A percentile compares a stretch with the other conserved stretches of the same genome.
Evolutionary conservation across 352 stramenopile genomes (phyloP).

Genomic region (Phytophthora pinifolia): DNA sequence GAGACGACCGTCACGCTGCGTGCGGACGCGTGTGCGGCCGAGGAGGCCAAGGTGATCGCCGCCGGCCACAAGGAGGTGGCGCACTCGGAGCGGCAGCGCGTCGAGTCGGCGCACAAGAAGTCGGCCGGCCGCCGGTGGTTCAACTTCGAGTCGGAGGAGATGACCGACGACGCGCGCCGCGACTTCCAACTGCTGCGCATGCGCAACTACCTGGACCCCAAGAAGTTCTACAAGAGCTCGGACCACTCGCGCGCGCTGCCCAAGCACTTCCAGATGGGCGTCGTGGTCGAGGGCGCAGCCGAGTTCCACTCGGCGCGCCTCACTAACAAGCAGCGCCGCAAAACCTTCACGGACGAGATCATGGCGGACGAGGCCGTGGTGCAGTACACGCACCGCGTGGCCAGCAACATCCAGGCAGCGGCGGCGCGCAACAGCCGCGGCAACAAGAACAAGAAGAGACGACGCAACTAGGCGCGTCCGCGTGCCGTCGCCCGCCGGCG

Average conservation of each 20-base stretch:
- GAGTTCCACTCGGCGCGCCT: slow-evolving; percentile 91
- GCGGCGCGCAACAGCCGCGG: slow-evolving; percentile 37
- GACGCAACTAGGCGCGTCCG: slow-evolving; percentile 22
- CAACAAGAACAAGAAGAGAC: slow-evolving; percentile 51
- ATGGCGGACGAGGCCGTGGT: slow-evolving; percentile 88
- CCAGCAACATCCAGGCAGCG: slow-evolving; percentile 67
- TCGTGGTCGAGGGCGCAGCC: slow-evolving; percentile 90
- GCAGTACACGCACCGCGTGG: slow-evolving; percentile 88
- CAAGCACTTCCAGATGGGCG: slow-evolving; percentile 91
- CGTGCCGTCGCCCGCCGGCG: neutral
- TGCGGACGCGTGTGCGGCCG: slow-evolving; percentile 36
- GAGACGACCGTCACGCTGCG: slow-evolving; percentile 32
- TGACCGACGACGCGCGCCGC: slow-evolving; percentile 85
- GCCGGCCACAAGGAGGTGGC: slow-evolving; percentile 39
- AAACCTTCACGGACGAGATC: slow-evolving; percentile 95
- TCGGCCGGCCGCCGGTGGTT: slow-evolving; percentile 89
- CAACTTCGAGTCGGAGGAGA: slow-evolving; percentile 88
- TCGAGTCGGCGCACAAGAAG: slow-evolving; percentile 49
- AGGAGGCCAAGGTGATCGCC: slow-evolving; percentile 52
- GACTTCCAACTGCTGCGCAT: slow-evolving; percentile 94
- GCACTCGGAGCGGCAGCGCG: slow-evolving; percentile 52
- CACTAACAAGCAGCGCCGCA: slow-evolving; percentile 90
- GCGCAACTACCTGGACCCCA: slow-evolving; percentile 95
- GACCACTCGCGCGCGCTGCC: slow-evolving; percentile 81
- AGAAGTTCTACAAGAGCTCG: slow-evolving; percentile 97